Base-by-base conservation (phyloP, 495 filamentous ascomycete species). In the Aspergillus conjunctus region DNA sequence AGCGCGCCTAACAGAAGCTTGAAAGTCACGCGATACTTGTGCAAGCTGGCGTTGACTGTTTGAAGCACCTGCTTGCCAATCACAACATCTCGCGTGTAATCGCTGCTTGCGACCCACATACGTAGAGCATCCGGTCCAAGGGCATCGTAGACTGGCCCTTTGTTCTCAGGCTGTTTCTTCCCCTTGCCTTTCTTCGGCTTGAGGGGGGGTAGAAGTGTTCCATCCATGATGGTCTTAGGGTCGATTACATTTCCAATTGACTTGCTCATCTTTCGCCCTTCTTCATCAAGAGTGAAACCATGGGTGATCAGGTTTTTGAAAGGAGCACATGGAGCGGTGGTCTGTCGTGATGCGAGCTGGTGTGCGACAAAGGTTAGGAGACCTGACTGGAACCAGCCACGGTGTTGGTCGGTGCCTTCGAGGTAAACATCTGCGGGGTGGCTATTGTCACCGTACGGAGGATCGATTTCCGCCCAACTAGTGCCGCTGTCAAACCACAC, bases 401-500 rank as follows among this genome's bases (percentile, higher is more conserved):
- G 89, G 70, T 97, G 93, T 67, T 99, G 94, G 71, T 99, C 94
- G 3, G 85, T 88, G 26, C 94, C 94, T 77, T 99, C 94, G 6
- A 98, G 81, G 68, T 96, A 98, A 32, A 97, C 81, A 70, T 98
- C 93, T 1, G 91, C 91, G 21, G 85, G 82, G 20, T 81, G 77
- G 31, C 75, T 73, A 59, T 86, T 79, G 54, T 85, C 80, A 20
- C 63, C 66, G 14, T 69, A 61, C 46, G 68, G 68, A 15, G 62
- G 45, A 48, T 76, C 65, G 26, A 87, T 78, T 51, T 81, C 77
- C 0, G 91, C 87, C 94, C 94, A 99, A 69, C 90, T 97, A 52
- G 91, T 97, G 7, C 94, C 94, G 64, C 93, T 97, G 72, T 99
- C 94, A 67, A 98, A 98, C 94, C 94, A 99, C 21, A 99, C 94